These are phyloP conservation scores for Prinsepia uniflora DNA, from an alignment of 306 rosid species.

Conservation along the genomic window DNA sequence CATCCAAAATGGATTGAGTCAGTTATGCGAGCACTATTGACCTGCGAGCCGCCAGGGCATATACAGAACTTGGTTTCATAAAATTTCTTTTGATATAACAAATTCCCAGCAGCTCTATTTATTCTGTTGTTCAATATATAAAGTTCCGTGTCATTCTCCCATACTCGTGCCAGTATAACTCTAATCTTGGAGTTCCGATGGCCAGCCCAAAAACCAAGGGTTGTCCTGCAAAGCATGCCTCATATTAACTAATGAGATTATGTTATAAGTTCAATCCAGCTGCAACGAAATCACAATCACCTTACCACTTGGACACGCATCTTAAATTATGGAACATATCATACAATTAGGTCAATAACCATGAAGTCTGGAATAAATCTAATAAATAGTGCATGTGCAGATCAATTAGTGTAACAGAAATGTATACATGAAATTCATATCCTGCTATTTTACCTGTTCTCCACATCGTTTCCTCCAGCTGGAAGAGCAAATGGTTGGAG, in stretches of 20 bases:
- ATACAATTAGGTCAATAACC: background rate
- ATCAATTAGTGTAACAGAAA: background rate
- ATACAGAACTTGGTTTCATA: conserved; percentile 82
- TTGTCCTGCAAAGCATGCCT: conserved; percentile 59
- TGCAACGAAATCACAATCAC: background rate
- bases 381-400: background rate
- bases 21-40: conserved; percentile 90
- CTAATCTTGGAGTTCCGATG: conserved; percentile 94
- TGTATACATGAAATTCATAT: background rate
- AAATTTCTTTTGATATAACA: conserved; percentile 82
- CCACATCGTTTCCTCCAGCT: conserved; percentile 86
- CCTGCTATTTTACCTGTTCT: conserved; percentile 57
- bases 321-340: background rate
- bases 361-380: background rate
- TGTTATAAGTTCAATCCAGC: background rate
- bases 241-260: background rate
- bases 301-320: background rate
- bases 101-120: conserved; percentile 76
- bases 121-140: conserved; percentile 87
- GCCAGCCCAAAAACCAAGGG: conserved; percentile 95
- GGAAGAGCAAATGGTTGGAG: conserved; percentile 98
- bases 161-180: conserved; percentile 85
- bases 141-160: conserved; percentile 98
- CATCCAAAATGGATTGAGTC: conserved; percentile 98
- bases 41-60: conserved; percentile 99